Conservation (phyloP, 257 asterid genomes). For the Mentha longifolia region DNA sequence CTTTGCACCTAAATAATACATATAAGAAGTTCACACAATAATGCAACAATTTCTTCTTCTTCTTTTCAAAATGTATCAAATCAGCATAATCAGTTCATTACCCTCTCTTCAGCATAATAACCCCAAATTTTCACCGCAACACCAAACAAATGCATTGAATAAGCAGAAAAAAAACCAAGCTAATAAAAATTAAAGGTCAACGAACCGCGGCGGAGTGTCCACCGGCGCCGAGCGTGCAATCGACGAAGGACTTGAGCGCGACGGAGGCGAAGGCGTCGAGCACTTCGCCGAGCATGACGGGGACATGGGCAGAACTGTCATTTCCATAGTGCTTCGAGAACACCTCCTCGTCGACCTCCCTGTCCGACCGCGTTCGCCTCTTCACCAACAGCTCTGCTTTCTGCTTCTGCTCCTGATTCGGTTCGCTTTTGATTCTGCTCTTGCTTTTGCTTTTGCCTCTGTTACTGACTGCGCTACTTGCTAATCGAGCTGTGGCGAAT, state of each 20-base stretch:
- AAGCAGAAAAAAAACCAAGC: not conserved
- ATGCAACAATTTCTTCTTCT: not conserved
- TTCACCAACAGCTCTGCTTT: slow-evolving; percentile 54
- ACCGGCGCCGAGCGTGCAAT: slow-evolving; percentile 96
- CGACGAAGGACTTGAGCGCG: slow-evolving; percentile 75
- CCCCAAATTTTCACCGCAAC: not conserved
- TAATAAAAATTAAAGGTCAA: not conserved
- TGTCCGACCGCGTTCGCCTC: slow-evolving; percentile 85
- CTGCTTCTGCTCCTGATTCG: slow-evolving; percentile 40
- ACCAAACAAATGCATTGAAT: not conserved
- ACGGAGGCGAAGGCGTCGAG: slow-evolving; percentile 71
- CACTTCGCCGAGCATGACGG: slow-evolving; percentile 89
- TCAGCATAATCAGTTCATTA: not conserved
- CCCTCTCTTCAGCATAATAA: not conserved
- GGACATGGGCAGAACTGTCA: slow-evolving; percentile 69
- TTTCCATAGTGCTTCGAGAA: slow-evolving; percentile 60
- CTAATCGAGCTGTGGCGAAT: slow-evolving; percentile 32
- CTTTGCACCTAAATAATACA: not conserved
- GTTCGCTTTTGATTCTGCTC: slow-evolving; percentile 34
- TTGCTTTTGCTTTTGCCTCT: slow-evolving; percentile 33
- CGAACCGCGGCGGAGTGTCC: slow-evolving; percentile 89
- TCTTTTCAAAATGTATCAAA: not conserved
- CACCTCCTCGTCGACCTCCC: slow-evolving; percentile 69
- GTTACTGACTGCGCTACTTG: slow-evolving; percentile 28
- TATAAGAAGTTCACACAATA: not conserved